Percentiles rank a stretch among this genome's conserved stretches.
Evolutionary conservation across 495 filamentous ascomycete genomes (phyloP).

Genomic region (Talaromyces wortmannii): DNA sequence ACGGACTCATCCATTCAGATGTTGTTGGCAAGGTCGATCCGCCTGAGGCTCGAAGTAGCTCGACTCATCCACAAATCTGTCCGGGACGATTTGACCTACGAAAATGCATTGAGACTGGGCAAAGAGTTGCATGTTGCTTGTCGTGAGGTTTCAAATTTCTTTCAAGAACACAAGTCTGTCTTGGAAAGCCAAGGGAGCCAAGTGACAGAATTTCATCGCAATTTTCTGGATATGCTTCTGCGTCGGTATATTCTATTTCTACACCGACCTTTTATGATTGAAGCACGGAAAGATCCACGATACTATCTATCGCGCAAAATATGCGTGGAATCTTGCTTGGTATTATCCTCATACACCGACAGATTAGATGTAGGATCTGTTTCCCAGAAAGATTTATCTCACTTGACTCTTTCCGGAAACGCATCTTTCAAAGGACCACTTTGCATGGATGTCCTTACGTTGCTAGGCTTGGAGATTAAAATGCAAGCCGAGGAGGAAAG

Average conservation of each 20-base stretch:
- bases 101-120: slow-evolving; percentile 17
- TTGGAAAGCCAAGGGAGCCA: slow-evolving; percentile 5
- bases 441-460: slow-evolving; percentile 13
- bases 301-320: slow-evolving; percentile 43
- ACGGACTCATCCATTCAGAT: slow-evolving; percentile 42
- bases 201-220: slow-evolving; percentile 10
- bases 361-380: slow-evolving; percentile 5
- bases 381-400: slow-evolving; percentile 7
- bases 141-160: slow-evolving; percentile 9
- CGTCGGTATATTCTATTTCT: slow-evolving; percentile 39
- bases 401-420: slow-evolving; percentile 5
- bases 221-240: slow-evolving; percentile 28
- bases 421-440: slow-evolving; percentile 16
- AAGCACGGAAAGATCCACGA: slow-evolving; percentile 30
- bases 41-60: slow-evolving; percentile 26
- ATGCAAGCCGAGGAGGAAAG: slow-evolving; percentile 17
- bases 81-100: slow-evolving; percentile 27
- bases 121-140: slow-evolving; percentile 7
- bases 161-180: neutral
- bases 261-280: slow-evolving; percentile 34
- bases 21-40: slow-evolving; percentile 28
- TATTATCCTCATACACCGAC: slow-evolving; percentile 13
- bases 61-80: slow-evolving; percentile 22
- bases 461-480: slow-evolving; percentile 13
- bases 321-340: slow-evolving; percentile 28